Conservation (phyloP, 2,329 filamentous ascomycete species). For the Alternaria tenuissima region DNA sequence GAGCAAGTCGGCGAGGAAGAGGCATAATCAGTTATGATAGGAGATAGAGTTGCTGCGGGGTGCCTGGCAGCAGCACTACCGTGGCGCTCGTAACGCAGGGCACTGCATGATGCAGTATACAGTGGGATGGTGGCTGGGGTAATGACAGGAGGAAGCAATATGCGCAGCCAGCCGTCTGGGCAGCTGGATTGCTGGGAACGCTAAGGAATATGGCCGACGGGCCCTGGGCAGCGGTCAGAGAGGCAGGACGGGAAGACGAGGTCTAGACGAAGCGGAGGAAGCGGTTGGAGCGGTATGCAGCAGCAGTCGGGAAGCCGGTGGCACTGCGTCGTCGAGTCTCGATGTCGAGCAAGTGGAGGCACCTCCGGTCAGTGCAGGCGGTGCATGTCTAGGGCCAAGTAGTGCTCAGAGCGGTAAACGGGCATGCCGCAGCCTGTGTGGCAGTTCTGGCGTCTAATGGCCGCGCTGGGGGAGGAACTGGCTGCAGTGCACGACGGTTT, state of each 20-base stretch:
- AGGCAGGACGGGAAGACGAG: too few relatives aligned
- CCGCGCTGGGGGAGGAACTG: slow-evolving; percentile 8
- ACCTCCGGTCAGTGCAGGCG: background rate
- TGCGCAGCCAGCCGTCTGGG: slow-evolving; percentile 1
- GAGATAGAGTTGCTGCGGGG: background rate
- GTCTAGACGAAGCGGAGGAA: background rate
- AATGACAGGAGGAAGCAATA: background rate
- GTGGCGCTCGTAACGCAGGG: slow-evolving; percentile 3
- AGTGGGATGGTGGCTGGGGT: slow-evolving; percentile 2
- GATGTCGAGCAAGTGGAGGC: slow-evolving; percentile 2
- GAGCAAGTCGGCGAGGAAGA: slow-evolving; percentile 5
- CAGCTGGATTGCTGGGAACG: background rate
- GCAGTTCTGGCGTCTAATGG: slow-evolving; percentile 11
- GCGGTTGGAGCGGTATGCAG: background rate
- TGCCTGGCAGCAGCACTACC: background rate
- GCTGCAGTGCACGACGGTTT: slow-evolving; percentile 5
- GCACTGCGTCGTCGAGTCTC: background rate
- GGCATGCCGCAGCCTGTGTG: slow-evolving; percentile 16
- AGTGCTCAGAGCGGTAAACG: slow-evolving; percentile 8
- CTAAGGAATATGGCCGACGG: background rate
- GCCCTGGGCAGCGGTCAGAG: background rate
- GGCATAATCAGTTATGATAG: background rate
- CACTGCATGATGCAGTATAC: slow-evolving; percentile 1
- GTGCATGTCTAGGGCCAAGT: background rate
- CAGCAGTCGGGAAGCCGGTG: background rate